phyloP scores from a whole-genome alignment of 768 basidiomycete genomes.

The Boletellus sp. region DNA sequence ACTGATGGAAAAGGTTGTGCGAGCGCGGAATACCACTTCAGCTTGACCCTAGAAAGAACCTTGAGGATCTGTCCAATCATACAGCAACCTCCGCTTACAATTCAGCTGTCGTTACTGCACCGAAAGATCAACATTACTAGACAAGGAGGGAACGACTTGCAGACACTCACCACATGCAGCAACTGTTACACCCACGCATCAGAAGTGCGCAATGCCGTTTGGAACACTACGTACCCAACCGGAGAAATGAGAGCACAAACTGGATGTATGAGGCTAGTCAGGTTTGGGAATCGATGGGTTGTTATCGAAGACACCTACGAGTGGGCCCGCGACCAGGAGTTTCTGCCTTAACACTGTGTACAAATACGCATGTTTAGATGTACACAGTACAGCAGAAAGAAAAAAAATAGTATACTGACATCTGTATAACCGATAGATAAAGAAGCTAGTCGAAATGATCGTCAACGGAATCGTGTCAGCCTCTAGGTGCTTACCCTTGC shows the following conservation, averaged over 20 bases:
- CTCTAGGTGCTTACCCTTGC: slow-evolving; percentile 11
- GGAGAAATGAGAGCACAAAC: slow-evolving; percentile 15
- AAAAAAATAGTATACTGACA: slow-evolving; percentile 5
- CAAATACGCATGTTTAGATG: background rate
- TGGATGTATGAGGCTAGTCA: slow-evolving; percentile 5
- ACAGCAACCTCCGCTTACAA: no score
- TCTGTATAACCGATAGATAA: slow-evolving; percentile 25
- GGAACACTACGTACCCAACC: slow-evolving; percentile 12
- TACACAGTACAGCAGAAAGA: background rate
- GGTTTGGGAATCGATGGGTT: background rate
- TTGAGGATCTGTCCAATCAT: no score
- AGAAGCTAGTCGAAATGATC: slow-evolving; percentile 14
- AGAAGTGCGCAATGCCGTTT: background rate
- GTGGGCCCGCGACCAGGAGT: slow-evolving; percentile 10
- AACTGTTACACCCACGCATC: slow-evolving; percentile 2
- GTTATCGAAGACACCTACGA: slow-evolving; percentile 9
- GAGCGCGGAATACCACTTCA: no score
- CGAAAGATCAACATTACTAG: no score
- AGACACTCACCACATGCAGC: slow-evolving; percentile 24
- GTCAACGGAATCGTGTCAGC: background rate
- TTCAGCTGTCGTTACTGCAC: no score
- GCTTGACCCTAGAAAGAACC: no score
- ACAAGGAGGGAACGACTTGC: no score
- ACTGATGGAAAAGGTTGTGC: no score
- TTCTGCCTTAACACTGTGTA: slow-evolving; percentile 14